Evolutionary conservation across 345 rosid genomes (phyloP).

Genomic region (Bruguiera sexangula): DNA sequence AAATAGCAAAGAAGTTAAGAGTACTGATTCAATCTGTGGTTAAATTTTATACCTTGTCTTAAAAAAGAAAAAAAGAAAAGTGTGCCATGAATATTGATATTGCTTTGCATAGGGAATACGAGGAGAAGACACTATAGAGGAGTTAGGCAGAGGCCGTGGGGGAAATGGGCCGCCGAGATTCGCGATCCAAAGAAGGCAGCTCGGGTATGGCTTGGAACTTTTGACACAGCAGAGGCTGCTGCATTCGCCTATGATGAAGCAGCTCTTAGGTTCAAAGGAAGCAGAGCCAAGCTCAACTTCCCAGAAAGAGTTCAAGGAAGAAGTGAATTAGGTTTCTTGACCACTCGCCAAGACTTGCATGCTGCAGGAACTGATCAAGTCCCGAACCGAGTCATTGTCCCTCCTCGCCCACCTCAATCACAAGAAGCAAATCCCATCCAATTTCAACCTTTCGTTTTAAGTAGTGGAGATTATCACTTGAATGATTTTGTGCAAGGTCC

Average conservation of each 20-base stretch:
- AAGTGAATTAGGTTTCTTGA: conserved; percentile 16
- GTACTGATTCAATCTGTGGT: too few species aligned
- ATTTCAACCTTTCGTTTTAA: conserved; percentile 24
- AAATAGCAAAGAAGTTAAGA: too few species aligned
- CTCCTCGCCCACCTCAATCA: conserved; percentile 7
- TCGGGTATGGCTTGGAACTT: conserved; percentile 67
- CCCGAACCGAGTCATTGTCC: background rate
- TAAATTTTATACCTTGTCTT: too few species aligned
- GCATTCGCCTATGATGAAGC: conserved; percentile 82
- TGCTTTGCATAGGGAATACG: conserved; percentile 16
- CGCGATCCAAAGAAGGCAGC: conserved; percentile 54
- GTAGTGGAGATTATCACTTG: conserved; percentile 5
- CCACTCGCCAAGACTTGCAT: conserved; percentile 7
- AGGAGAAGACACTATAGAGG: conserved; percentile 50
- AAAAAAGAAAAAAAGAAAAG: too few species aligned
- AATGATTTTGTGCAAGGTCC: conserved; percentile 17
- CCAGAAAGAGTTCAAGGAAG: conserved; percentile 62
- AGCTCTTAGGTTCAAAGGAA: conserved; percentile 77
- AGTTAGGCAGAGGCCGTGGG: conserved; percentile 60
- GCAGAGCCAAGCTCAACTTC: conserved; percentile 83
- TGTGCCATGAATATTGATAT: too few species aligned
- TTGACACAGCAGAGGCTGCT: conserved; percentile 71
- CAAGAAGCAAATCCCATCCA: conserved; percentile 17
- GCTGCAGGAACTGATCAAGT: background rate
- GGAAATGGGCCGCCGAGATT: conserved; percentile 54